These are phyloP conservation scores for Athelia sp. DNA, from an alignment of 1,284 basidiomycete species.

Conservation along the genomic window DNA sequence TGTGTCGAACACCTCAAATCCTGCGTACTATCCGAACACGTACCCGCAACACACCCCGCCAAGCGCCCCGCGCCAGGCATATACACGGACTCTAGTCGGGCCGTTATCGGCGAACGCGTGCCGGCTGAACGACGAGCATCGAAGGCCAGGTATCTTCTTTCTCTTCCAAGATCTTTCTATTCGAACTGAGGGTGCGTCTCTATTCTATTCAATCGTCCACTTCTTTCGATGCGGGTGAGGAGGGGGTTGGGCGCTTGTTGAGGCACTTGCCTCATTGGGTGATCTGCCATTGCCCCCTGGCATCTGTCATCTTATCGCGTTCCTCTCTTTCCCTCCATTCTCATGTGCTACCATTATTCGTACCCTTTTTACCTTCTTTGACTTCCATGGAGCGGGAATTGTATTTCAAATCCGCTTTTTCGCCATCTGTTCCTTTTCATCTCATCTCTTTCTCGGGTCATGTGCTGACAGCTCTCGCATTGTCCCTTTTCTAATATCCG, in stretches of 20 bases:
- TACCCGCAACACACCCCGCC: constrained; percentile 20
- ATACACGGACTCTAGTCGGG: constrained; percentile 85
- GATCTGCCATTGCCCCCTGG: too few species aligned
- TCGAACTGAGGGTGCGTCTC: constrained; percentile 67
- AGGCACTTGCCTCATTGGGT: constrained; percentile 4
- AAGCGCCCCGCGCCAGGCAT: constrained; percentile 57
- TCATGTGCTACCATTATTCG: too few species aligned
- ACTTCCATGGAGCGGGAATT: too few species aligned
- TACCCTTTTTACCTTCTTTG: too few species aligned
- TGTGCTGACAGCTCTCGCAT: too few species aligned
- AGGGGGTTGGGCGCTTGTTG: too few species aligned
- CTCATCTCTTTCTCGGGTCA: neutral
- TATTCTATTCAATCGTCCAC: neutral
- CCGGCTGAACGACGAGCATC: constrained; percentile 77
- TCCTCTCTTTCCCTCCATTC: too few species aligned
- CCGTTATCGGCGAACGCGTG: constrained; percentile 82
- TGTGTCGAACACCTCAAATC: constrained; percentile 17
- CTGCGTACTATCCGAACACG: neutral
- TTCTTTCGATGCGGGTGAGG: neutral
- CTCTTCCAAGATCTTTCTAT: constrained; percentile 86
- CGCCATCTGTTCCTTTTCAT: too few species aligned
- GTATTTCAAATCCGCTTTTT: constrained; percentile 4
- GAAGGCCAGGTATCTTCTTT: constrained; percentile 82
- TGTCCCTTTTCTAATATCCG: too few species aligned
- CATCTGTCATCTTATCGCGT: too few species aligned